phyloP scores from a whole-genome alignment of 176 grass and related monocot genomes.

The Avena eriantha region DNA sequence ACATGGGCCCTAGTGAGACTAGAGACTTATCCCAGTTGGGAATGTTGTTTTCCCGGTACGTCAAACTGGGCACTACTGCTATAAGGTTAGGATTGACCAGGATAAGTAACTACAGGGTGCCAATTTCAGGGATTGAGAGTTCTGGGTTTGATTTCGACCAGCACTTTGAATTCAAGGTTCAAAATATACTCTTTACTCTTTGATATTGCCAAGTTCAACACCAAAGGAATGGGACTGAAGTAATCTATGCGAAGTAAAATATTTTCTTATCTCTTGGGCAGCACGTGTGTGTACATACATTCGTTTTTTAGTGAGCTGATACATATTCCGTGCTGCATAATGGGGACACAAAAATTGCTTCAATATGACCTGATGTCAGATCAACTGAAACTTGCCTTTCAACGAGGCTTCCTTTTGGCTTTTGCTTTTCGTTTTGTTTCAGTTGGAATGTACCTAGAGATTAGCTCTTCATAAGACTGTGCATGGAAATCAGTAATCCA shows the following conservation, averaged over 20 bases:
- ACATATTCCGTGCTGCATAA: slow-evolving; percentile 12
- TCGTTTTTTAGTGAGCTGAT: slow-evolving; percentile 3
- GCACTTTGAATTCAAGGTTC: too few species aligned
- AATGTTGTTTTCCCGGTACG: too few species aligned
- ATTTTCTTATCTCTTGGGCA: slow-evolving; percentile 9
- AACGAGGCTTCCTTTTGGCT: neutral
- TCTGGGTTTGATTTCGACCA: too few species aligned
- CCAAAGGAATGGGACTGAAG: neutral
- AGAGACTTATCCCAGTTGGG: too few species aligned
- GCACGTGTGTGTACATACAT: neutral
- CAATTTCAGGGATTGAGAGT: too few species aligned
- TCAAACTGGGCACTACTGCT: too few species aligned
- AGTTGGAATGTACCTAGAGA: neutral
- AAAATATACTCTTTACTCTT: too few species aligned
- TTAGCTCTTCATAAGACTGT: too few species aligned
- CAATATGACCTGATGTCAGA: neutral
- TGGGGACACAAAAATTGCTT: slow-evolving; percentile 6
- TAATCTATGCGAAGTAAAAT: neutral
- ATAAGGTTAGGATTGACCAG: too few species aligned
- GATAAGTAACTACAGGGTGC: too few species aligned
- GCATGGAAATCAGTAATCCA: too few species aligned
- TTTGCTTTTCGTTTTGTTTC: slow-evolving; percentile 18
- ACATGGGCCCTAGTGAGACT: too few species aligned
- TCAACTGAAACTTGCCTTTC: slow-evolving; percentile 27
- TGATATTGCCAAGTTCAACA: neutral